A percentile compares a stretch with the other conserved stretches of the same genome.
Evolutionary conservation across 345 rosid genomes (phyloP).

Genomic region (Pelargonium nanum): DNA sequence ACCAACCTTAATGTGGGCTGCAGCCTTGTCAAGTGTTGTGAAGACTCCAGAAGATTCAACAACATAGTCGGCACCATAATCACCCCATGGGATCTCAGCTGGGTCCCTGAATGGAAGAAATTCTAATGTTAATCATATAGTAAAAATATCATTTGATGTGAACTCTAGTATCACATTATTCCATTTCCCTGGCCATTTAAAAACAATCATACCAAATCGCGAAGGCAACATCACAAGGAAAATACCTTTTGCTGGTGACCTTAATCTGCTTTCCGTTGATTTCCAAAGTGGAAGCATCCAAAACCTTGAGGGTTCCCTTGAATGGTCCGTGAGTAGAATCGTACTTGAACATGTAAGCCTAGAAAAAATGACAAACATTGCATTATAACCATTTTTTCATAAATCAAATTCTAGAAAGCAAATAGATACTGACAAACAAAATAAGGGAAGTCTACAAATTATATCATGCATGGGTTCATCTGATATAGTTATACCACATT

Average conservation of each 20-base stretch:
- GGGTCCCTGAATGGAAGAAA: constrained; percentile 22
- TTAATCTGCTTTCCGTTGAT: constrained; percentile 77
- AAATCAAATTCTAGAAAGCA: too few relatives aligned
- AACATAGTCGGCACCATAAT: constrained; percentile 28
- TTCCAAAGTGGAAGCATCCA: constrained; percentile 80
- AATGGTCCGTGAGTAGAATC: constrained; percentile 95
- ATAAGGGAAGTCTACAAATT: too few relatives aligned
- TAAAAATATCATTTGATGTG: neutral
- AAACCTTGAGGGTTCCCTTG: constrained; percentile 57
- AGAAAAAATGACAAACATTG: constrained; percentile 11
- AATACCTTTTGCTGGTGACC: constrained; percentile 64
- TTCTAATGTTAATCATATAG: neutral
- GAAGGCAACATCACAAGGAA: neutral
- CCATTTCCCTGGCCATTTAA: neutral
- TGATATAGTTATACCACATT: neutral
- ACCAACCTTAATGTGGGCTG: constrained; percentile 66
- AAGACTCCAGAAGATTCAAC: constrained; percentile 40
- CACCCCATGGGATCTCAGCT: constrained; percentile 38
- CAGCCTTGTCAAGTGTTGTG: constrained; percentile 33
- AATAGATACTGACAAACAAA: too few relatives aligned
- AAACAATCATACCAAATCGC: neutral
- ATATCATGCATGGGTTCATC: too few relatives aligned
- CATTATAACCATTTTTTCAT: neutral
- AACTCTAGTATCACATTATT: too few relatives aligned
- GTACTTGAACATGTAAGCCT: constrained; percentile 97